Conservation (phyloP, 306 rosid species). For the Hippophae gyantsensis region DNA sequence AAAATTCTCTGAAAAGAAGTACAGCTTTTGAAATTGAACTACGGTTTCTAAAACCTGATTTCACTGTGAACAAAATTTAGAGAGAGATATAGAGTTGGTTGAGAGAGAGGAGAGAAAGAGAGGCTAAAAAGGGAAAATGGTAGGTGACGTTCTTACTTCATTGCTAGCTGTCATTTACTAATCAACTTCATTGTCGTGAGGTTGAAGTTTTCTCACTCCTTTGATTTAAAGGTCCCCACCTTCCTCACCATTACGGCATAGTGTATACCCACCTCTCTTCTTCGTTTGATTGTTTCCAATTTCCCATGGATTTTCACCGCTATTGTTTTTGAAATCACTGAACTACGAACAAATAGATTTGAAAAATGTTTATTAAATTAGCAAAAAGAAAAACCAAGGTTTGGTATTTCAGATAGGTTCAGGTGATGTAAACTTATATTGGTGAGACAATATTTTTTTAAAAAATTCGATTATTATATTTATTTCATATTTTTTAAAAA, state of each 20-base stretch:
- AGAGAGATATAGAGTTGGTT: neutral
- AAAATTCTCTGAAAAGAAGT: neutral
- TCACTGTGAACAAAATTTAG: neutral
- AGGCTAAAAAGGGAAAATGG: conserved; percentile 46
- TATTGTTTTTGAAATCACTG: neutral
- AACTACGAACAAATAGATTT: too few species aligned
- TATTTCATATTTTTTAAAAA: too few species aligned
- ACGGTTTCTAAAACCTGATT: conserved; percentile 15
- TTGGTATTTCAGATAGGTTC: too few species aligned
- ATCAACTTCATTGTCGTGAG: conserved; percentile 44
- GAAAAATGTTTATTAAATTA: too few species aligned
- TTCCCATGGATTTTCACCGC: conserved; percentile 44
- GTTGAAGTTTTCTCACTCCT: conserved; percentile 51
- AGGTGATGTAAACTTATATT: too few species aligned
- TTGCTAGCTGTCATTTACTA: conserved; percentile 93
- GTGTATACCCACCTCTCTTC: conserved; percentile 5
- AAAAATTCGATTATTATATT: too few species aligned
- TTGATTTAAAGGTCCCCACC: conserved; percentile 56
- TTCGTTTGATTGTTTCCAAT: conserved; percentile 2
- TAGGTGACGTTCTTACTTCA: conserved; percentile 77
- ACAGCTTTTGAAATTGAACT: neutral
- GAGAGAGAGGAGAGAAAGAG: conserved; percentile 32
- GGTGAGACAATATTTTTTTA: too few species aligned
- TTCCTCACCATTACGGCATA: conserved; percentile 10
- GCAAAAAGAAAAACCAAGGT: too few species aligned